A percentile compares a stretch with the other conserved stretches of the same genome.
These are phyloP conservation scores for Salvia splendens DNA, from an alignment of 257 asterid genomes.

Conservation along the genomic window DNA sequence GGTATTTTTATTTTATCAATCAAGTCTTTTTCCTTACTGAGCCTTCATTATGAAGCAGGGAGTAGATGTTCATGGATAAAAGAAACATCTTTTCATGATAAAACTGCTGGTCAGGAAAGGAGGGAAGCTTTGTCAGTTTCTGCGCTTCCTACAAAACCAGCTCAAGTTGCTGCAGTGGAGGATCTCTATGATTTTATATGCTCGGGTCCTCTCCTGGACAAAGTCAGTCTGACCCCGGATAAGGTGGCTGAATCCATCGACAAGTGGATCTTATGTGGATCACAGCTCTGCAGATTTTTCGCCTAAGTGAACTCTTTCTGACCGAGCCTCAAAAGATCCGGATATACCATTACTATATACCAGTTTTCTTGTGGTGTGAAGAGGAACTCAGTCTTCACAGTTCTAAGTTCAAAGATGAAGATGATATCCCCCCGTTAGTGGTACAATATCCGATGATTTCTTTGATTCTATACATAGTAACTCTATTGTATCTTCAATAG, in stretches of 20 bases:
- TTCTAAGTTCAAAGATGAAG: slow-evolving; percentile 63
- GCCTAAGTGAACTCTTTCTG: slow-evolving; percentile 67
- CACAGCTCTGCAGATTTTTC: slow-evolving; percentile 83
- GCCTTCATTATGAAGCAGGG: slow-evolving; percentile 46
- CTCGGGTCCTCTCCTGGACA: slow-evolving; percentile 67
- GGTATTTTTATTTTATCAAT: neutral
- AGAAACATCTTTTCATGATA: slow-evolving; percentile 38
- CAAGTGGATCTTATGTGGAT: slow-evolving; percentile 76
- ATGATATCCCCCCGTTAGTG: slow-evolving; percentile 88
- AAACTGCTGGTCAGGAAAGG: slow-evolving; percentile 37
- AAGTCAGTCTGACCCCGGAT: slow-evolving; percentile 64
- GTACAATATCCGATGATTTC: slow-evolving; percentile 41
- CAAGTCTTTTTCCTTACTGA: neutral
- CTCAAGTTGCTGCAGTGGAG: slow-evolving; percentile 64
- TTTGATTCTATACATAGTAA: slow-evolving; percentile 11
- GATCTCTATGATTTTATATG: slow-evolving; percentile 84
- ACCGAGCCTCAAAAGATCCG: slow-evolving; percentile 79
- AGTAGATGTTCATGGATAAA: slow-evolving; percentile 60
- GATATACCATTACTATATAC: slow-evolving; percentile 88
- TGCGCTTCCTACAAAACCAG: slow-evolving; percentile 43
- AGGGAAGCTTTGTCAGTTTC: slow-evolving; percentile 48
- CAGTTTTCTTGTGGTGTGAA: slow-evolving; percentile 95
- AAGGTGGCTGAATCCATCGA: slow-evolving; percentile 86
- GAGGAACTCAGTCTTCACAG: slow-evolving; percentile 66
- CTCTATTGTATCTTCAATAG: slow-evolving; percentile 7